Percentiles rank a stretch among this genome's conserved stretches.
phyloP scores from a whole-genome alignment of 441 rosid species.

The Lepidium campestre region DNA sequence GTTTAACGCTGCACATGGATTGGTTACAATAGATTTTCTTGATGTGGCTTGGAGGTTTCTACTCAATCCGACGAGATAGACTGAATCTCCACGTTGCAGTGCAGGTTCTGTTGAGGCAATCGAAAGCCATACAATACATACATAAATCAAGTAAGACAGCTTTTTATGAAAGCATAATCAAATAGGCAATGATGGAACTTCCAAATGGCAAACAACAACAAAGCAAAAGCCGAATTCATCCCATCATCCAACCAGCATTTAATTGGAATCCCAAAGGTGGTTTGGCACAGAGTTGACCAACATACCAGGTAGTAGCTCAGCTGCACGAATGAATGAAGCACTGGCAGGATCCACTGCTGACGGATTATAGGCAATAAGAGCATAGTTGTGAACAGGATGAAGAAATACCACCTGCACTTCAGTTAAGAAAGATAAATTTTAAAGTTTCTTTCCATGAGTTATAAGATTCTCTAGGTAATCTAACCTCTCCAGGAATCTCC shows the following conservation, averaged over 20 bases:
- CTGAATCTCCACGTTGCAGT: constrained; percentile 84
- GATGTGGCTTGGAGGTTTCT: constrained; percentile 87
- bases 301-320: constrained; percentile 89
- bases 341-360: constrained; percentile 69
- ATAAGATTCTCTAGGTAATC: background rate
- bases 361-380: constrained; percentile 89
- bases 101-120: constrained; percentile 62
- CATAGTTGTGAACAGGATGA: constrained; percentile 96
- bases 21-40: constrained; percentile 87
- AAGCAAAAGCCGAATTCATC: background rate
- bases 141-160: background rate
- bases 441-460: constrained; percentile 9
- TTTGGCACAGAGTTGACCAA: constrained; percentile 1
- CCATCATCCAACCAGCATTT: background rate
- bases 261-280: background rate
- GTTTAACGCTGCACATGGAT: constrained; percentile 80
- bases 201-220: background rate
- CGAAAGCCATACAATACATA: background rate
- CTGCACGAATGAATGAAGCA: constrained; percentile 74
- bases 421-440: constrained; percentile 24
- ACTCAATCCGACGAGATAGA: constrained; percentile 84
- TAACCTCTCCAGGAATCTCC: constrained; percentile 98
- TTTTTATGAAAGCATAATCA: background rate
- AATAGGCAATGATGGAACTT: constrained; percentile 9
- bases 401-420: constrained; percentile 82